Evolutionary conservation across 176 grass and related monocot genomes (phyloP).

Genomic region (Leersia perrieri): DNA sequence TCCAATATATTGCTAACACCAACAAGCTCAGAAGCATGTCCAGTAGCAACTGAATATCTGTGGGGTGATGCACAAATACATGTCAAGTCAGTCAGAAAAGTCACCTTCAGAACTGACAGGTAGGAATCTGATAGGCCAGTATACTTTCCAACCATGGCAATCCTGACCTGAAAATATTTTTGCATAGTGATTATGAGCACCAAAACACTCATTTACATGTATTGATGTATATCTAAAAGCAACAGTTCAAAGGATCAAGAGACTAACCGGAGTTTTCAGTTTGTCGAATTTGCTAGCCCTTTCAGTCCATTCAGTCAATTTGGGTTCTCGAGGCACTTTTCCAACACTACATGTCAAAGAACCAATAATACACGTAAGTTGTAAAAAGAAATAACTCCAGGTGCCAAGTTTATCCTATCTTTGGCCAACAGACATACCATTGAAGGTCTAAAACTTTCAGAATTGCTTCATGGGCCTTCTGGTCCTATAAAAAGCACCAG

Average conservation of each 20-base stretch:
- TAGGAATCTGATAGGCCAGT: slow-evolving; percentile 72
- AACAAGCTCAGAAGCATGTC: not conserved
- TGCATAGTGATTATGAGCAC: slow-evolving; percentile 10
- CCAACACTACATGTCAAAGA: slow-evolving; percentile 27
- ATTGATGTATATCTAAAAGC: not conserved
- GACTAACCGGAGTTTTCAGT: slow-evolving; percentile 56
- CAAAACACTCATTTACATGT: not conserved
- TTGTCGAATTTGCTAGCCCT: slow-evolving; percentile 65
- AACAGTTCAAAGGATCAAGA: not conserved
- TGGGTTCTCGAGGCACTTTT: slow-evolving; percentile 48
- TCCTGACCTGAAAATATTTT: slow-evolving; percentile 62
- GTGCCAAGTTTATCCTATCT: slow-evolving; percentile 10
- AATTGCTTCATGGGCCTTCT: slow-evolving; percentile 92
- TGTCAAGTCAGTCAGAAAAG: not conserved
- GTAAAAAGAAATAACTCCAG: slow-evolving; percentile 2
- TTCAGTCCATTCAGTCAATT: slow-evolving; percentile 72
- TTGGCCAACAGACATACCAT: slow-evolving; percentile 39
- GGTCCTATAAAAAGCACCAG: slow-evolving; percentile 43
- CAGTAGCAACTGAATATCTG: not conserved
- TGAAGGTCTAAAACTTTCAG: slow-evolving; percentile 68
- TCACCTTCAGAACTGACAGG: slow-evolving; percentile 80
- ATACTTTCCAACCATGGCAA: slow-evolving; percentile 89
- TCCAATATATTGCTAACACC: not conserved
- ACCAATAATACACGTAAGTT: slow-evolving; percentile 10
- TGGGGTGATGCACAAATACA: not conserved